Base-by-base conservation (phyloP, 257 asterid genomes). In the Eucommia ulmoides region DNA sequence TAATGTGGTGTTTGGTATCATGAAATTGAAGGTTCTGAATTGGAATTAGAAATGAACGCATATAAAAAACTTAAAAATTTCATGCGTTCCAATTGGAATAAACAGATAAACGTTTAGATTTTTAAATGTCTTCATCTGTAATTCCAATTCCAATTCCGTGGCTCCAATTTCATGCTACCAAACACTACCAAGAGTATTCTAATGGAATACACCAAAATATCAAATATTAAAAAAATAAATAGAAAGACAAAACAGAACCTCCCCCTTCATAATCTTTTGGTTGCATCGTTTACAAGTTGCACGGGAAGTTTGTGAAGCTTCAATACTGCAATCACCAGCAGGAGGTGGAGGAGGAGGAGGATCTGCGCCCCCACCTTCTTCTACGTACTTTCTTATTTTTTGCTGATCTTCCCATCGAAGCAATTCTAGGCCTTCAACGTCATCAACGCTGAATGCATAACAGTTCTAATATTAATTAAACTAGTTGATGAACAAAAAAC, bases 331-430 rank as follows among this genome's bases (percentile, higher is more conserved):
- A 62, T 81, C 76, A 24, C 65, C 54, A 45, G 7, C 63, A 63
- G 62, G 51, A 45, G 78, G 52, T 61, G 62, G 51, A 45, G 78
- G 52, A 65, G 75, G 46, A 65, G 79, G 29, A 23, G 74, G 50
- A 58, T 41, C 62, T 8, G 78, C 60, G 35, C 61, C 38, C 33
- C 41, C 69, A 11, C 63, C 69, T 44, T 56, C 69, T 38, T 79
- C 89, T 53, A 79, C 61, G 22, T 81, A 77, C 56, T 78, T 73
- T 69, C 89, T 79, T 24, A 91, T 75, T 73, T 47, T 81, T 66
- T 86, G 83, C 41, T 83, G 99, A 62, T 91, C 96, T 61, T 86
- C 99, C 99, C 95, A 81, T 4, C 95, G 94, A 63, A 91, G 81
- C 58, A 65, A 62, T 58, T 91, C 96, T 51, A 91, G 41, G 41